phyloP scores from a whole-genome alignment of 768 basidiomycete genomes.

The Rhizopogon rudus region DNA sequence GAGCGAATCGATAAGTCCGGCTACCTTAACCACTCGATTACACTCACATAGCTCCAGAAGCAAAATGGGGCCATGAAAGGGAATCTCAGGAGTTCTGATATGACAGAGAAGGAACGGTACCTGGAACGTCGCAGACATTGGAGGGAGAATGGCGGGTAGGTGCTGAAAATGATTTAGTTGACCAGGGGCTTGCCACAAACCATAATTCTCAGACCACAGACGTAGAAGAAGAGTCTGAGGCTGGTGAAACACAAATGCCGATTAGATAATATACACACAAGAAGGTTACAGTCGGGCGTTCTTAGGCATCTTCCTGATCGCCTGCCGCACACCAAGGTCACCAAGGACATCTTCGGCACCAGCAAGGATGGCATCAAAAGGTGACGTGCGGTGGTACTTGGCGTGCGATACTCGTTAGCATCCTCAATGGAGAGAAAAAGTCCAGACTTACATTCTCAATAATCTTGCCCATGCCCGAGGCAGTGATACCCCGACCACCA shows the following conservation, averaged over 20 bases:
- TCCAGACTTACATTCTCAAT: conserved; percentile 65
- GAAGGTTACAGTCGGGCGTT: conserved; percentile 33
- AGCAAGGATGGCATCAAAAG: conserved; percentile 81
- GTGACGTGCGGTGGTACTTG: conserved; percentile 78
- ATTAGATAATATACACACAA: neutral
- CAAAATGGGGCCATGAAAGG: too few species aligned
- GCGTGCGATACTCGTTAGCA: neutral
- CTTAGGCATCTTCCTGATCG: conserved; percentile 64
- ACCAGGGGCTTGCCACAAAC: too few species aligned
- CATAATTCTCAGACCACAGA: too few species aligned
- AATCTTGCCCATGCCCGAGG: conserved; percentile 80
- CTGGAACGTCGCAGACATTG: too few species aligned
- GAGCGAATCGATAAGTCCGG: too few species aligned
- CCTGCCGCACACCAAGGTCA: conserved; percentile 71
- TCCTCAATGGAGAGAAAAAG: neutral
- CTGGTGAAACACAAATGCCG: neutral
- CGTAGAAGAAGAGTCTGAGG: too few species aligned
- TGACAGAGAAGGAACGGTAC: too few species aligned
- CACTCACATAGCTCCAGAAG: too few species aligned
- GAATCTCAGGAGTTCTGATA: too few species aligned
- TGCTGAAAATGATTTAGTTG: too few species aligned
- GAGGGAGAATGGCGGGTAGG: too few species aligned
- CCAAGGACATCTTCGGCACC: conserved; percentile 74
- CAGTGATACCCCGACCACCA: conserved; percentile 84
- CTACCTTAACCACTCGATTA: too few species aligned